Base-by-base conservation (phyloP, 2,329 filamentous ascomycete genomes). In the Fusarium musae region DNA sequence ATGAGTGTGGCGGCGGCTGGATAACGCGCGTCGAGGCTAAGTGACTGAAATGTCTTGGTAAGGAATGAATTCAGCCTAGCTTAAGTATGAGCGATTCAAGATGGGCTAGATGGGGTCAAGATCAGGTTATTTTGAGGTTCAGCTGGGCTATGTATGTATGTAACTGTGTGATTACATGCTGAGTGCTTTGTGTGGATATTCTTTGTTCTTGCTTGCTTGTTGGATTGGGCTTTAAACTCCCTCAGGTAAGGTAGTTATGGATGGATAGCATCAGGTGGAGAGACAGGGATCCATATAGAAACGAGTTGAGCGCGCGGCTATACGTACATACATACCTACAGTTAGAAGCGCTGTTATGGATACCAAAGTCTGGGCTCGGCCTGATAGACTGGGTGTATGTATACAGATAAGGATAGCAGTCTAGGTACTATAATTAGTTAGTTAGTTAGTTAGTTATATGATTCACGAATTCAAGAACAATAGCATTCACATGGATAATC, bases 11-110 rank as follows among this genome's bases (percentile, higher is more conserved):
- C 69, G 53, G 54, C 69, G 54, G 60, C 56, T 73, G 57, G 44
- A 62, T 46, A 67, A 73, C 70, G 70, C 70, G 70, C 70, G 70
- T 74, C 70, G 50, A 60, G 39, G 19, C 56, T 32, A 52, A 62
- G 39, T 52, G 57, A 37, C 58, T 19, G 30, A 53, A 43, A 63
- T 73, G 66, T 73, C 66, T 73, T 63, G 26, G 53, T 44, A 47
- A 60, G 70, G 70, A 73, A 73, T 73, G 70, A 23, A 57, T 44
- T 42, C 66, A 59, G 58, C 62, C 66, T 36, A 50, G 49, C 52
- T 54, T 44, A n/a, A 42, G 32, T 21, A 66, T 62, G 47, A 30
- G 19, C 42, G 40, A 63, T 30, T 40, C 52, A 42, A 49, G 63
- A 34, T 23, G 34, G 40, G 36, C 36, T 37, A 37, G 36, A 37